phyloP scores from a whole-genome alignment of 2,329 filamentous ascomycete species.

The Zymoseptoria pseudotritici region DNA sequence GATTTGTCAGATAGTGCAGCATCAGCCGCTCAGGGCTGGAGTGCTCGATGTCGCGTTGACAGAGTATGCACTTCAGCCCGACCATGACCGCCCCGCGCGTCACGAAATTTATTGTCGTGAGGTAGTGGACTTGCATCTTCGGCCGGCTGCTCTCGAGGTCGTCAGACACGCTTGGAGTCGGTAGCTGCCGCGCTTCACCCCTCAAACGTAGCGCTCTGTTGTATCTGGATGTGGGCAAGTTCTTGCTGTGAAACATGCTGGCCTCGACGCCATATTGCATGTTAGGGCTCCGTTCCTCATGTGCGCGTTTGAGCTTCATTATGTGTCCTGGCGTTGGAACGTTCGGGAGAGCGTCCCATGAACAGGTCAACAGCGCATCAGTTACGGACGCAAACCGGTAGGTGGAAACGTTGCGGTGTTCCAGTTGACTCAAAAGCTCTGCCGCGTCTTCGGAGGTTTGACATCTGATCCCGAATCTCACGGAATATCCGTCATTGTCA shows the following conservation, averaged over 20 bases:
- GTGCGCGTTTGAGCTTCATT: conserved; percentile 18
- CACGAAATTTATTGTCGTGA: conserved; percentile 5
- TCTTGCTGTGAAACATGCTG: conserved; percentile 22
- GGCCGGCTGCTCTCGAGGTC: conserved; percentile 8
- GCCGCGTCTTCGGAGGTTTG: conserved; percentile 24
- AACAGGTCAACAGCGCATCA: neutral
- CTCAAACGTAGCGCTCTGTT: conserved; percentile 11
- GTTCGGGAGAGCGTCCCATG: conserved; percentile 27
- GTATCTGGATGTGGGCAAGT: conserved; percentile 18
- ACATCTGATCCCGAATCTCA: conserved; percentile 26
- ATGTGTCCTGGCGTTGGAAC: conserved; percentile 14
- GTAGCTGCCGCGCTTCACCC: conserved; percentile 18
- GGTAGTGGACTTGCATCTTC: conserved; percentile 22
- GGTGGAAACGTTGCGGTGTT: conserved; percentile 6
- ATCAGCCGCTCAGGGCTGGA: conserved; percentile 25
- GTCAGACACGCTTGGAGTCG: conserved; percentile 22
- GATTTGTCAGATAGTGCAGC: conserved; percentile 29
- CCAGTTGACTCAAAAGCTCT: conserved; percentile 23
- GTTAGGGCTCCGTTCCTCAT: conserved; percentile 10
- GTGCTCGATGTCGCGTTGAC: conserved; percentile 13
- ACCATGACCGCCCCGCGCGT: conserved; percentile 4
- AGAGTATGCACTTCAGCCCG: conserved; percentile 22
- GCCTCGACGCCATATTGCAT: conserved; percentile 20
- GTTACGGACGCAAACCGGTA: neutral
- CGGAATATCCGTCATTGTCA: conserved; percentile 12